Base-by-base conservation (phyloP, 139 green algal species). In the Tetraselmis striata region DNA sequence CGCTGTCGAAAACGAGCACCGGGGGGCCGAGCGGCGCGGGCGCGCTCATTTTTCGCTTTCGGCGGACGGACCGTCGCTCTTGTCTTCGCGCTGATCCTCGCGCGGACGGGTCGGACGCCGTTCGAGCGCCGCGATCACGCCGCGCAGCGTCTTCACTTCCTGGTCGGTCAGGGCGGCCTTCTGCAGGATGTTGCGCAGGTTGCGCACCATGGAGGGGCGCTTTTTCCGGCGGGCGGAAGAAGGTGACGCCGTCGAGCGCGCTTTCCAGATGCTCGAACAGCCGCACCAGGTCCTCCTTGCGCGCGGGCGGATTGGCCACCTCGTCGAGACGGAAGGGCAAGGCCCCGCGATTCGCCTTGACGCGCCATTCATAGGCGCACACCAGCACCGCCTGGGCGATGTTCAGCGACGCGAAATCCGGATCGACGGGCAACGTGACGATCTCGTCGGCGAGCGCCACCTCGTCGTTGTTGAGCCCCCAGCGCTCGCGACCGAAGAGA, bases 381-480 rank as follows among this genome's bases (percentile, higher is more conserved):
- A 2, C 1, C 30, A 0, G 2, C 1, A 29, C 78, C 26, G 28
- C 79, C 79, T 82, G 79, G 2, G 31, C 82, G 59, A 85, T 30
- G 77, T 85, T 85, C 26, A 85, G 59, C 0, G 82, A 77, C 27
- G 82, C 77, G 59, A 83, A 85, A 27, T 1, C 77, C 23, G 77
- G 77, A 29, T 79, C 2, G 1, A 77, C 82, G 29, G 79, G 30
- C 1, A 85, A 59, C 0, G 59, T 79, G 31, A 85, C 29, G 76
- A 58, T 76, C 77, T 82, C 80, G 77, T 76, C 59, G 59, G 82
- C 82, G 2, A 28, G 0, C 0, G 78, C 77, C 30, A 85, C 82
- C 59, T 82, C 82, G 28, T 79, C 82, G 32, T 82, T 85, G 27
- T 59, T 85, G 1, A 85, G 77, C 1, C 77, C 82, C 77, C 82